These are phyloP conservation scores for Vaccinium darrowii DNA, from an alignment of 148 eudicot species.

Conservation along the genomic window DNA sequence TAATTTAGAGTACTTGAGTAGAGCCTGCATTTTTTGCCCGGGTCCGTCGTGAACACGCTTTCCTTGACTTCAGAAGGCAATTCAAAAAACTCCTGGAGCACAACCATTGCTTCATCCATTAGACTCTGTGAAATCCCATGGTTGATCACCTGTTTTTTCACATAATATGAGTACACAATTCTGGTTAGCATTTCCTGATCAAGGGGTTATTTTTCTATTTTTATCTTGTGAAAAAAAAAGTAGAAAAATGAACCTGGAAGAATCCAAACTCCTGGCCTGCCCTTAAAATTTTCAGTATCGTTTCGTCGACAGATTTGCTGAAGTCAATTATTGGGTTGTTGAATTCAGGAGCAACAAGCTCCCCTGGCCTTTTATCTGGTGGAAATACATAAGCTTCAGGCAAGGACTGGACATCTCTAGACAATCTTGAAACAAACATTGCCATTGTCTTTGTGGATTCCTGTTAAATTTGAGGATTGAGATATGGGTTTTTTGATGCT, in stretches of 20 bases:
- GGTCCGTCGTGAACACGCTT: conserved; percentile 11
- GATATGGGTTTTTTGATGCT: neutral
- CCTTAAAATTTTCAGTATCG: conserved; percentile 26
- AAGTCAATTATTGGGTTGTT: conserved; percentile 31
- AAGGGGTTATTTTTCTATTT: too few relatives aligned
- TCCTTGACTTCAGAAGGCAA: conserved; percentile 23
- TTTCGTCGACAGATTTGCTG: neutral
- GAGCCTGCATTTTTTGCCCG: conserved; percentile 30
- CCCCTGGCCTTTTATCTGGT: conserved; percentile 32
- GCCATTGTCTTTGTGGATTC: conserved; percentile 4
- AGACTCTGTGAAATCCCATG: conserved; percentile 23
- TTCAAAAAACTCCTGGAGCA: conserved; percentile 22
- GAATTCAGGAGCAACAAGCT: conserved; percentile 15
- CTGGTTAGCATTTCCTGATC: too few relatives aligned
- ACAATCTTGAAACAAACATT: conserved; percentile 34
- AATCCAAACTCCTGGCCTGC: conserved; percentile 39
- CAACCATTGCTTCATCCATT: conserved; percentile 18
- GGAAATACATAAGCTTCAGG: conserved; percentile 32
- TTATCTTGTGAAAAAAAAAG: too few relatives aligned
- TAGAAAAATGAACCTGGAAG: conserved; percentile 30
- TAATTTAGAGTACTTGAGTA: conserved; percentile 39
- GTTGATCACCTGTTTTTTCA: conserved; percentile 22
- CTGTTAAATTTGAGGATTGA: neutral
- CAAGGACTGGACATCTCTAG: conserved; percentile 23
- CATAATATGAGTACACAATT: too few relatives aligned